Base-by-base conservation (phyloP, 208 protist species). In the Phytomonas sp. region DNA sequence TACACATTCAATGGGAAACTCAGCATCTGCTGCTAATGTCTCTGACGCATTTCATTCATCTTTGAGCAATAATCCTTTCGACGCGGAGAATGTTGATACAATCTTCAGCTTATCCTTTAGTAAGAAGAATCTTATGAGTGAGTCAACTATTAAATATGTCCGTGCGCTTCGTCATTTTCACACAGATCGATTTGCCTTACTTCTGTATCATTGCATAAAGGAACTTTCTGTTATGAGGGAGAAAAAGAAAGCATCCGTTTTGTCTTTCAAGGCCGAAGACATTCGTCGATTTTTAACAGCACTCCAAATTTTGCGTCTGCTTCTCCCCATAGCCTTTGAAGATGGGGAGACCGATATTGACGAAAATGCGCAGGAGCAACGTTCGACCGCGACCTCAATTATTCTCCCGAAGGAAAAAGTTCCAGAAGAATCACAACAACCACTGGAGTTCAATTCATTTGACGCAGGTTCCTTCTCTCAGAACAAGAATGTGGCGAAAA, bases 241-340 rank as follows among this genome's bases (percentile, higher is more conserved):
- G 23, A 67, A 66, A 60, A 23, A 64, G 60, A 65, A 67, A 26
- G 29, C 69, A 19, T 70, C 76, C 0, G n/a, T 42, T 61, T 60
- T 59, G 10, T 56, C 70, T 16, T 68, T 79, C 40, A 70, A 67
- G 11, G 26, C 67, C 11, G 75, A 73, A 32, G 60, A 71, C n/a
- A 68, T 75, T 65, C 30, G 63, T 1, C 72, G 78, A 37, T 86
- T 93, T 62, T 69, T 82, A 29, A 87, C 81, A 31, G 81, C 87
- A 16, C 69, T 95, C 62, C 66, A 74, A 14, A 66, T 95, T 7
- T 75, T 95, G 70, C 77, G 80, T 30, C 78, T 83, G 23, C 30
- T 88, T 59, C 69, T 93, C 31, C 91, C 91, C 1, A 69, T 92
- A 37, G 88, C 88, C 31, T 73, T 93, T 26, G 91, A 95, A 64